These are phyloP conservation scores for Solanum tarapatanum DNA, from an alignment of 257 asterid genomes.

Conservation along the genomic window DNA sequence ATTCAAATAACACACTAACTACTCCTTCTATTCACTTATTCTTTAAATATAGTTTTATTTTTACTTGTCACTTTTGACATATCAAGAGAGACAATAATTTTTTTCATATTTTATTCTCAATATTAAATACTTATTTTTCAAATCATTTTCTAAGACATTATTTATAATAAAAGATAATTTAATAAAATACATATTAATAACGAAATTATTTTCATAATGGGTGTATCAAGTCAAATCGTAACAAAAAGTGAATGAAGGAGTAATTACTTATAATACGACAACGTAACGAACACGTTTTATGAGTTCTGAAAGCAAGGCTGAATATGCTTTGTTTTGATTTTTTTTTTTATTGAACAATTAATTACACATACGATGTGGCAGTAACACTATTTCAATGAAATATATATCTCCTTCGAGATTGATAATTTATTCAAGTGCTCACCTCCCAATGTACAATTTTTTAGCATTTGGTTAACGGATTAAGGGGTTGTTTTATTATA, in stretches of 20 bases:
- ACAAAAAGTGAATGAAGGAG: too few relatives aligned
- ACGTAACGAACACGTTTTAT: background rate
- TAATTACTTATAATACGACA: background rate
- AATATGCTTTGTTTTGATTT: background rate
- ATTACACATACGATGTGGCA: background rate
- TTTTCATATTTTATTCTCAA: too few relatives aligned
- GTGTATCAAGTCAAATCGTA: too few relatives aligned
- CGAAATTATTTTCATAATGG: rapidly evolving
- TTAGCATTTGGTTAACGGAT: background rate
- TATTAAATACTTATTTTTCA: too few relatives aligned
- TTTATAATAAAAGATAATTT: too few relatives aligned
- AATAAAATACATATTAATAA: too few relatives aligned
- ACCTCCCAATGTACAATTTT: background rate
- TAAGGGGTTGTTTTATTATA: background rate
- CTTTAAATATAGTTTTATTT: too few relatives aligned
- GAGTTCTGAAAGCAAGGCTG: background rate
- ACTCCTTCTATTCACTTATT: too few relatives aligned
- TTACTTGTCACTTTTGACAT: too few relatives aligned
- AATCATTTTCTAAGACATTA: too few relatives aligned
- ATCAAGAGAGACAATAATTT: rapidly evolving
- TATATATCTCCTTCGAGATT: background rate
- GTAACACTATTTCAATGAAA: background rate
- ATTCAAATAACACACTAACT: background rate
- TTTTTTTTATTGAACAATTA: background rate
- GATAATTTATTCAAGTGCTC: background rate